Evolutionary conservation across 2,329 filamentous ascomycete genomes (phyloP), one percentile per base, ranked within the genome.

Genomic region (Aspergillus pseudoterreus): DNA sequence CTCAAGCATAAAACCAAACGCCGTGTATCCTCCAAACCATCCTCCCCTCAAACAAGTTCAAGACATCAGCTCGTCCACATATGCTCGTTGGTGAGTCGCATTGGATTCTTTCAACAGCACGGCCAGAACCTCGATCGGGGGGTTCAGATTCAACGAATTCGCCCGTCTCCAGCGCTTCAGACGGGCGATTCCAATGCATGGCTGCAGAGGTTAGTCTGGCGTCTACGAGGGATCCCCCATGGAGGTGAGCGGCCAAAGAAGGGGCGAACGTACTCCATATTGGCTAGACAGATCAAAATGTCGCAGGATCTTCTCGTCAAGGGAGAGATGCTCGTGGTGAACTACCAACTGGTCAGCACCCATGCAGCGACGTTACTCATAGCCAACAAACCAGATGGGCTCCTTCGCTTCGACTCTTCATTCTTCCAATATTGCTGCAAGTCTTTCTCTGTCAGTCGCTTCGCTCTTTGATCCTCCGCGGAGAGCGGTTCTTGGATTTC

Each of bases 271-370:
- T 83, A 95, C 91, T 51, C 94, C 94, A 69, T 89, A 99, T 64
- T 96, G 89, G 54, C 82, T 89, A 65, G 86, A 94, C 59, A 95
- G 87, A 69, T 99, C 94, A 72, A 94, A 99, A 68, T 96, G 89
- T 57, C 92, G 79, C 63, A 97, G 72, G 22, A 97, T 84, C 77
- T 92, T 96, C 78, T 97, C 92, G 50, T 87, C 79, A 43, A 88
- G 59, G 10, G 78, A 80, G 60, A 97, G 67, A 2, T 79, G 85
- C 62, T 86, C 72, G 72, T 95, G 90, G 65, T 97, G 94, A 33
- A 95, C 84, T 76, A 33, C 52, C 27, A 30, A 30, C 27, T 30
- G 27, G 27, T 30, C 9, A 30, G 27, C 27, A 11, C 27, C 27
- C 8, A 11, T 30, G 27, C 27, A 10, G 8, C 10, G 27, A 30